Base-by-base conservation (phyloP, 495 filamentous ascomycete species). In the Cladorrhinum samala region DNA sequence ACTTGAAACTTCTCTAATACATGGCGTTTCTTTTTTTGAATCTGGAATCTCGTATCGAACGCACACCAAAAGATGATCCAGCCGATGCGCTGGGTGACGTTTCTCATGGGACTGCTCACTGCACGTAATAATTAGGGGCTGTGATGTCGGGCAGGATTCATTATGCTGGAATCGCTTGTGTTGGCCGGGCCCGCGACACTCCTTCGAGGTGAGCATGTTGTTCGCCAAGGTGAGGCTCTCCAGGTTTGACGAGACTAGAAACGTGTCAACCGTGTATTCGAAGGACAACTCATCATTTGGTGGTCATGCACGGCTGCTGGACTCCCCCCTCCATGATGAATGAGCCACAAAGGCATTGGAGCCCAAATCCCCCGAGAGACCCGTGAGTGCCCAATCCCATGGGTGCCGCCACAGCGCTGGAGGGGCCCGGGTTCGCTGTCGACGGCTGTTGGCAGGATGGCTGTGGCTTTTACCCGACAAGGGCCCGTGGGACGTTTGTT, bases 181-280 rank as follows among this genome's bases (percentile, higher is more conserved):
- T n/a, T n/a, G n/a, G n/a, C n/a, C n/a, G n/a, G n/a, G n/a, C n/a
- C n/a, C n/a, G n/a, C n/a, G n/a, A n/a, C n/a, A n/a, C n/a, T n/a
- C n/a, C n/a, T n/a, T n/a, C 18, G 16, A 37, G 33, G 48, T 41
- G 37, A 45, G 11, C 7, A 13, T 25, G 38, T 21, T 19, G 36
- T 41, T 19, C 19, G 43, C 44, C 39, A 38, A 39, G 55, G 55
- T 50, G 41, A 53, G 39, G 24, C 9, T 50, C 55, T 30, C 20
- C 16, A 52, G n/a, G 21, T 23, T 30, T 3, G n/a, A 45, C 18
- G 45, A 11, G 38, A 43, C 49, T 40, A 40, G 49, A 30, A 39
- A 54, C 50, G 50, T 58, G 55, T 50, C 46, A 50, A 47, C 5
- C n/a, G 38, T 7, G 46, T 46, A 50, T 47, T 48, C 46, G 53